Evolutionary conservation across 2,329 filamentous ascomycete genomes (phyloP), one percentile per base, ranked within the genome.

Genomic region (Exophiala bonariae): DNA sequence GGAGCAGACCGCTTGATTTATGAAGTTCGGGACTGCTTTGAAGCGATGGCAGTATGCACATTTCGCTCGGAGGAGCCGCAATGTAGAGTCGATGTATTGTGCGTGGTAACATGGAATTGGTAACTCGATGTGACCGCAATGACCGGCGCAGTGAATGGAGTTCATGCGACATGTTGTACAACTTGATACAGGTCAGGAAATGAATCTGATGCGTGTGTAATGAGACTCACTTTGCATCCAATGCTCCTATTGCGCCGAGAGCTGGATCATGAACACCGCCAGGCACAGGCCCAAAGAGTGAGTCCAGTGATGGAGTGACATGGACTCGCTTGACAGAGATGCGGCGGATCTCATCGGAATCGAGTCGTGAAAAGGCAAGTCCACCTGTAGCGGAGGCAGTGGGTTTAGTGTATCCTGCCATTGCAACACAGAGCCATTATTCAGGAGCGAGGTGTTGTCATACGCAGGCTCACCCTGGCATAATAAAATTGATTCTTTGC

Each of bases 281-380:
- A 11, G 90, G 87, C 8, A 95, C 81, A 6, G 92, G 91, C 61
- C 96, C 91, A 57, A 95, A 79, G 47, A 96, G 81, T 49, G 83
- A 89, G 70, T 97, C 93, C 67, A 97, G 93, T n/a, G 93, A 96
- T 58, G 81, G 88, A 41, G 90, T 86, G 73, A 95, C 95, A 64
- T 95, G 87, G 61, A 99, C 95, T 69, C 85, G 83, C 75, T 93
- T 93, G 58, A 96, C 93, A 7, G 93, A 99, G 60, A 97, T 83
- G 52, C 84, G 80, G 66, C 85, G 84, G 65, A 99, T 90, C 68
- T 99, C 92, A 51, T 85, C 77, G 41, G 84, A 78, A 16, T 87
- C 83, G 59, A 97, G 82, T 64, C 95, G 89, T 36, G 83, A 85
- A 69, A 99, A 99, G 66, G 95, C 88, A 63, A 99, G 89, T 65